Conservation (phyloP, 2,329 filamentous ascomycete genomes). For the Didymella keratinophila region DNA sequence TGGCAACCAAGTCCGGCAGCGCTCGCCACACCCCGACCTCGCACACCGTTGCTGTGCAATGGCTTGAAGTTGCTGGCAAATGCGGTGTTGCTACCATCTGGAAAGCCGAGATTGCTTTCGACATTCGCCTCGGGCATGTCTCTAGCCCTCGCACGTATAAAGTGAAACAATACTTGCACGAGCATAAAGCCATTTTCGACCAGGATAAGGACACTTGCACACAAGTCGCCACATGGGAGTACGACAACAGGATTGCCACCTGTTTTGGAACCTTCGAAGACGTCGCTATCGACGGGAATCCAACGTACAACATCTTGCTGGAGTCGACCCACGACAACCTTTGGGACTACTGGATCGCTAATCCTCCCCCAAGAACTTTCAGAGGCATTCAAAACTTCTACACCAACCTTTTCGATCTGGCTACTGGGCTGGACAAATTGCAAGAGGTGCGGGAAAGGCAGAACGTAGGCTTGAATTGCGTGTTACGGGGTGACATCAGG, state of each 20-base stretch:
- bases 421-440: background rate
- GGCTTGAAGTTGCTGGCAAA: background rate
- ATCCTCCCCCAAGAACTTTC: background rate
- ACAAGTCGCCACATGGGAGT: too few species aligned
- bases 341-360: background rate
- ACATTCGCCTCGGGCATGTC: background rate
- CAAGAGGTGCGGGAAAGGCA: background rate
- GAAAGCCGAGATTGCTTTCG: background rate
- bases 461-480: background rate
- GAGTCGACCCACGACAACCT: background rate
- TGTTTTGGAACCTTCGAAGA: background rate
- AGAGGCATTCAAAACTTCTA: background rate
- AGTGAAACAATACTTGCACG: background rate
- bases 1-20: too few species aligned
- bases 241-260: background rate
- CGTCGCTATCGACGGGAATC: background rate
- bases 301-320: background rate
- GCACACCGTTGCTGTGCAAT: background rate
- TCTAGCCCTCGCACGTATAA: background rate
- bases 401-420: background rate
- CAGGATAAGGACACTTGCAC: too few species aligned
- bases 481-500: background rate
- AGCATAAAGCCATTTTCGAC: background rate
- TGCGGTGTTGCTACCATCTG: background rate
- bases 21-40: background rate